Base-by-base conservation (phyloP, 2,329 filamentous ascomycete genomes). In the Neonectria punicea region DNA sequence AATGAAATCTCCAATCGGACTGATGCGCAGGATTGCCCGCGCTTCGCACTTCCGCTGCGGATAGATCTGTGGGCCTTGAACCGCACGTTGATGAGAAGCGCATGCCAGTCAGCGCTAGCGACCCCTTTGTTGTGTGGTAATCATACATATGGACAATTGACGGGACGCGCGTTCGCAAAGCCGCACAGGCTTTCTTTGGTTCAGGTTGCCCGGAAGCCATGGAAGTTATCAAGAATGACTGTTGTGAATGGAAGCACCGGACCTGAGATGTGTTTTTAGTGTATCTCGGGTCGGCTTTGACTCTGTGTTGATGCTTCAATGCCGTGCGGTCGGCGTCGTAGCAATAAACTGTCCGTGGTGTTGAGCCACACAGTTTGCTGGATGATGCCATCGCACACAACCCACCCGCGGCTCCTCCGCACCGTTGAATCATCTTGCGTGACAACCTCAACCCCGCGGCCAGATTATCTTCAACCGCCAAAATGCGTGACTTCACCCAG, bases 401-500 rank as follows among this genome's bases (percentile, higher is more conserved):
- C 16, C 39, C 39, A 41, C 4, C 39, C 1, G 39, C 39, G n/a
- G n/a, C n/a, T 43, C 18, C 16, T 43, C 39, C 39, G n/a, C 47
- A 20, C n/a, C 49, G 18, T 13, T 32, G 25, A 51, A 13, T 34
- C 13, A 49, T 49, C 13, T n/a, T 4, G 22, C 39, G n/a, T 43
- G 39, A 43, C 39, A 20, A 16, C 36, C 14, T 39, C 44, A 49
- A 25, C 44, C 44, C 44, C 44, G 22, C 44, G 44, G 28, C 9
- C n/a, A 43, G 5, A 18, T 20, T 4, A 11, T 4, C 49, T 10
- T 14, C 49, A 51, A 10, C 46, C 13, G 18, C 51, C 36, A 25
- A 51, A 44, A 65, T 69, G 65, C 30, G 54, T 32, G 61, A 67
- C 58, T 82, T 83, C 62, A 77, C 73, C 28, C 41, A 77, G 36